Evolutionary conservation across 2,329 filamentous ascomycete species (phyloP), one percentile per base, ranked within the genome.

Genomic region (Scedosporium minutisporum): DNA sequence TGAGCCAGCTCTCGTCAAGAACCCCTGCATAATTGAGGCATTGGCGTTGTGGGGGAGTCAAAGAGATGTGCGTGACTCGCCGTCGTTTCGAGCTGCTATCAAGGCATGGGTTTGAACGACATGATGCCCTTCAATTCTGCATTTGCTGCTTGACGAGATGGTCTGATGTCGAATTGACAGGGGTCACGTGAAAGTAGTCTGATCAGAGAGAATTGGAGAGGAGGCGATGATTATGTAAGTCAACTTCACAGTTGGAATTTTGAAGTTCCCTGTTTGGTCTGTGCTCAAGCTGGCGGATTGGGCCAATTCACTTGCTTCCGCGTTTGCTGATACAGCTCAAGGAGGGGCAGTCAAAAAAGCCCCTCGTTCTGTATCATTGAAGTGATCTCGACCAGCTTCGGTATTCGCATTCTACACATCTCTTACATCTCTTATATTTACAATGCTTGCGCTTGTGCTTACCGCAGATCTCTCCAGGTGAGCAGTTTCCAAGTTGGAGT

Each of bases 391-490:
- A 16, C 21, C 6, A 16, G 14, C 14, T 57, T 27, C 23, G 6
- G 29, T 29, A 60, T 60, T 48, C 16, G 10, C 41, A 18, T 60
- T 46, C 18, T 14, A 55, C 23, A 9, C 25, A 23, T 38, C 25
- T 6, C n/a, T 21, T 58, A 9, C 25, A 23, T 38, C 25, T 6
- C n/a, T 21, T 58, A 9, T 55, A n/a, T 18, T 63, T 65, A 76
- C 63, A 6, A 90, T 91, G 88, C 83, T 87, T 67, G 82, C 84
- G 57, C 79, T 91, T 33, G 78, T 79, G 58, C 74, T 91, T 44
- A 88, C 81, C 41, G 89, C 88, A 4, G 89, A 91, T 70, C 74
- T 91, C 65, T 79, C 80, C 63, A 88, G 88, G 88, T 90, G 78
- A 65, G 78, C 72, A 29, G n/a, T 25, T 21, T 9, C 29, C 10